phyloP scores from a whole-genome alignment of 371 early-diverging fungal genomes.

The Paraphysoderma sedebokerense region DNA sequence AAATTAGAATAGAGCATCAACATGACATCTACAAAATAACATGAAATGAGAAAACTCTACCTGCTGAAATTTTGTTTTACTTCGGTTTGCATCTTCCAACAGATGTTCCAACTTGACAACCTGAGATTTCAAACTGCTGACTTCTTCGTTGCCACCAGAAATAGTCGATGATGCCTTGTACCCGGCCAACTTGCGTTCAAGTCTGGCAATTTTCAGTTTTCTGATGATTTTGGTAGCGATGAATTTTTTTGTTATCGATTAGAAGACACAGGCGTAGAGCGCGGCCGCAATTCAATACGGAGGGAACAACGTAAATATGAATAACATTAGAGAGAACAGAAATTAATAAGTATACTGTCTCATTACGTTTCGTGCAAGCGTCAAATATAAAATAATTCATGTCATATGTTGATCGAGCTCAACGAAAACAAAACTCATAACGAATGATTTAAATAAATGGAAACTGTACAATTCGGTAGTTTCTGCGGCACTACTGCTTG shows the following conservation, averaged over 20 bases:
- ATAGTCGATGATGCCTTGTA: constrained; percentile 1
- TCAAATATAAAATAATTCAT: no score
- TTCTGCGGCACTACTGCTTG: no score
- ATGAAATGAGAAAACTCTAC: constrained; percentile 7
- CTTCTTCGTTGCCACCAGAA: constrained; percentile 8
- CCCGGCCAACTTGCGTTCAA: constrained; percentile 49
- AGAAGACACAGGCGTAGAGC: no score
- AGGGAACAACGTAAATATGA: constrained; percentile 16
- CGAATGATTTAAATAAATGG: no score
- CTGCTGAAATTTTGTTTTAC: constrained; percentile 50
- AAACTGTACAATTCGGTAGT: no score
- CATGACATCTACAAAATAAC: not conserved
- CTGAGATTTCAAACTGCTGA: constrained; percentile 23
- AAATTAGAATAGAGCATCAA: no score
- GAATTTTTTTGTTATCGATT: not conserved
- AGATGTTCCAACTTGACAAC: constrained; percentile 43
- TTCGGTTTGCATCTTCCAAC: constrained; percentile 49
- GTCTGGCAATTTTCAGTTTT: constrained; percentile 44
- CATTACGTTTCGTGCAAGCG: constrained; percentile 8
- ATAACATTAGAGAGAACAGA: constrained; percentile 30
- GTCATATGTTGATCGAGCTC: no score
- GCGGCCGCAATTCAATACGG: not conserved
- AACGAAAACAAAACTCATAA: no score
- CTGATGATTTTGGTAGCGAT: constrained; percentile 17
- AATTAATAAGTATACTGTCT: constrained; percentile 22